These are phyloP conservation scores for Lyophyllum shimeji DNA, from an alignment of 768 basidiomycete species.

Conservation along the genomic window DNA sequence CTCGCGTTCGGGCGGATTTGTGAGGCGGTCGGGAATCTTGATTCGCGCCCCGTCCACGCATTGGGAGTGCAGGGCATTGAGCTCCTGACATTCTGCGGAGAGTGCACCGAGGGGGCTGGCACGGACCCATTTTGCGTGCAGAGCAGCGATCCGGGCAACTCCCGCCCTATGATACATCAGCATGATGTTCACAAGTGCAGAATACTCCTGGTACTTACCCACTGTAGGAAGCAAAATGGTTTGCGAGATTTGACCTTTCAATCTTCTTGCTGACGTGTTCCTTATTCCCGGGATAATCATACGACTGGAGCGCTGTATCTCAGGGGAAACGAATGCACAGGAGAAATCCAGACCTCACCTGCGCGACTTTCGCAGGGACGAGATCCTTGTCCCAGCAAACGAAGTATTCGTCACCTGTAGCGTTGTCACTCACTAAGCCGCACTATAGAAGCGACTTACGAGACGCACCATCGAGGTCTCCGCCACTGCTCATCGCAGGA, in stretches of 20 bases:
- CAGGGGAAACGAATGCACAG: neutral
- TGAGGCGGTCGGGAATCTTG: conserved; percentile 55
- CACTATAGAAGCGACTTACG: neutral
- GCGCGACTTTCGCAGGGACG: conserved; percentile 51
- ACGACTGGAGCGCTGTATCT: conserved; percentile 40
- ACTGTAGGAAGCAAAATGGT: conserved; percentile 67
- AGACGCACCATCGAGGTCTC: conserved; percentile 54
- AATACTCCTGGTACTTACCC: conserved; percentile 35
- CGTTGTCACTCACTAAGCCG: neutral
- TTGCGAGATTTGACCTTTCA: conserved; percentile 56
- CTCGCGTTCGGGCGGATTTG: conserved; percentile 45
- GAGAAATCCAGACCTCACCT: conserved; percentile 35
- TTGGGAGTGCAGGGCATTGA: conserved; percentile 70
- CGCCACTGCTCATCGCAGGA: conserved; percentile 70
- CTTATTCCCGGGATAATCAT: conserved; percentile 66
- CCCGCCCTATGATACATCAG: conserved; percentile 41
- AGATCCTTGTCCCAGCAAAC: conserved; percentile 71
- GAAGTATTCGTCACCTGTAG: conserved; percentile 60
- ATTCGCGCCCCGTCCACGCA: conserved; percentile 66
- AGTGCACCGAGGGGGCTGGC: conserved; percentile 55
- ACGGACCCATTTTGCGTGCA: conserved; percentile 63
- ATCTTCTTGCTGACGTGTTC: conserved; percentile 48
- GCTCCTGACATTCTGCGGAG: conserved; percentile 65
- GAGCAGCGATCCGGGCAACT: conserved; percentile 52
- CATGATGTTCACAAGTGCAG: neutral